A percentile compares a stretch with the other conserved stretches of the same genome.
Conservation (phyloP, 441 rosid species). For the Capsella rubella region DNA sequence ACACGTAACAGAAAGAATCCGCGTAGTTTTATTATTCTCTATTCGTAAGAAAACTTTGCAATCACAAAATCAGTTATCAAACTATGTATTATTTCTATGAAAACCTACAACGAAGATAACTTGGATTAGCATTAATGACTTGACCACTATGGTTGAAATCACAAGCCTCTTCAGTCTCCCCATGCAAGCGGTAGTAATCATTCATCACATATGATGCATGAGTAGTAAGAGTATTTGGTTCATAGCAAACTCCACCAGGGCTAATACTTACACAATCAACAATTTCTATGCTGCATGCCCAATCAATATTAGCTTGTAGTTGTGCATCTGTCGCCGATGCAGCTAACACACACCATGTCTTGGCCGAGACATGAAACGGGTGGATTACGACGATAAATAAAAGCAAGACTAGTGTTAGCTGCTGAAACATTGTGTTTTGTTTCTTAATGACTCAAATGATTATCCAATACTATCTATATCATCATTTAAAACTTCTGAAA, state of each 20-base stretch:
- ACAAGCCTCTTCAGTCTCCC: neutral
- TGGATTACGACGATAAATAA: neutral
- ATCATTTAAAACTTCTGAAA: neutral
- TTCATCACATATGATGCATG: slow-evolving; percentile 35
- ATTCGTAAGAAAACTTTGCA: too few species aligned
- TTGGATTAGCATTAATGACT: slow-evolving; percentile 1
- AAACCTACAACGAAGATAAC: slow-evolving; percentile 3
- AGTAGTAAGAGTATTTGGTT: neutral
- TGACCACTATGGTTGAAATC: neutral
- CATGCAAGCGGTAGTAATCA: neutral
- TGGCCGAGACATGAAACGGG: neutral
- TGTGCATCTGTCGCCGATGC: neutral
- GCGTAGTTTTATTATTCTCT: too few species aligned
- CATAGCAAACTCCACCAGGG: slow-evolving; percentile 13
- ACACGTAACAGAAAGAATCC: too few species aligned
- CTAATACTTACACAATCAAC: slow-evolving; percentile 11
- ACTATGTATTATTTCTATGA: neutral
- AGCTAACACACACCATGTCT: slow-evolving; percentile 8
- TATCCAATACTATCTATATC: neutral
- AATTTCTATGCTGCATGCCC: neutral
- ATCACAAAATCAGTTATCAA: too few species aligned
- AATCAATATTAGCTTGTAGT: slow-evolving; percentile 27
- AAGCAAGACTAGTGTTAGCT: neutral
- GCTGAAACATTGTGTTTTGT: neutral
- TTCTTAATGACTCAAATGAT: neutral